Conservation (phyloP, 129 eudicot species). For the Dittrichia graveolens region DNA sequence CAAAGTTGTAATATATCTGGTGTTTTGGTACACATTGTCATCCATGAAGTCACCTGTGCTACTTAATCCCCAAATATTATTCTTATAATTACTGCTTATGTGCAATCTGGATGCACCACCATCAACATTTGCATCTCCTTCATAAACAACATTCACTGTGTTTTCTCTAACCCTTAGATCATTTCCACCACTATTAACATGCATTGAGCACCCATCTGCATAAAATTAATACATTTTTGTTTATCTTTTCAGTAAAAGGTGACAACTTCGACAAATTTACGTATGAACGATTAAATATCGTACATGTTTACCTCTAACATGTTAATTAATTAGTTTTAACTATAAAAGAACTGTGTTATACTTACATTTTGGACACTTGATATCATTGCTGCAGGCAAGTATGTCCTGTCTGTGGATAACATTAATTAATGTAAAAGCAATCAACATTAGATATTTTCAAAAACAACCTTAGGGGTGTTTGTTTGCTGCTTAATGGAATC, state of each 20-base stretch:
- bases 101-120: slow-evolving; percentile 25
- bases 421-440: neutral
- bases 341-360: neutral
- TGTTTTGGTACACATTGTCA: slow-evolving; percentile 26
- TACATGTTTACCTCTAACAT: too few species aligned
- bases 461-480: too few species aligned
- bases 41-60: slow-evolving; percentile 40
- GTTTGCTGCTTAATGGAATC: too few species aligned
- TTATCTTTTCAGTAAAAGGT: too few species aligned
- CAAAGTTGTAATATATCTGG: slow-evolving; percentile 22
- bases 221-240: slow-evolving; percentile 3
- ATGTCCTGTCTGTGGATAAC: slow-evolving; percentile 52
- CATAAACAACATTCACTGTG: slow-evolving; percentile 18
- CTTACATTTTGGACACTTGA: slow-evolving; percentile 79
- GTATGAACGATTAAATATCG: too few species aligned
- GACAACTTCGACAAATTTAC: too few species aligned
- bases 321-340: too few species aligned
- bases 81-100: slow-evolving; percentile 12
- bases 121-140: slow-evolving; percentile 36
- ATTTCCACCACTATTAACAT: slow-evolving; percentile 36
- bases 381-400: slow-evolving; percentile 58
- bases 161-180: slow-evolving; percentile 13
- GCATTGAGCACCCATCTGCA: slow-evolving; percentile 40
- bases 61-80: slow-evolving; percentile 31
- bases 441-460: slow-evolving; percentile 15